These are phyloP conservation scores for Diphasiastrum complanatum DNA, from an alignment of 83 land plant species.

Conservation along the genomic window DNA sequence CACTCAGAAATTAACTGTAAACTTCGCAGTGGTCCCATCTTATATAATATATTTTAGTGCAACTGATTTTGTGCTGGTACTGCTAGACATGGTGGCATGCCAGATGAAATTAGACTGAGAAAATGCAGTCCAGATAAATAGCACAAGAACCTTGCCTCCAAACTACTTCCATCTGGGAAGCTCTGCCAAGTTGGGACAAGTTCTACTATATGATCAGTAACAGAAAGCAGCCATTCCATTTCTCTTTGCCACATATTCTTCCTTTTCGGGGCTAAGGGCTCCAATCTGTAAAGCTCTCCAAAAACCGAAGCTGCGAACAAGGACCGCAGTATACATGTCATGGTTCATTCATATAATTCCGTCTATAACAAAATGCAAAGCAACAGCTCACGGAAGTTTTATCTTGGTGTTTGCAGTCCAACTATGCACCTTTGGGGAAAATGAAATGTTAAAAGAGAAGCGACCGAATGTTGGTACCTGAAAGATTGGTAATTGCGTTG, in stretches of 20 bases:
- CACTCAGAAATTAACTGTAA: too few relatives aligned
- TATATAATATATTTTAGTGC: too few relatives aligned
- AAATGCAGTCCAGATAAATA: too few relatives aligned
- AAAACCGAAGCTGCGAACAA: slow-evolving; percentile 42
- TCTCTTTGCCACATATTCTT: slow-evolving; percentile 65
- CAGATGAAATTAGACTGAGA: too few relatives aligned
- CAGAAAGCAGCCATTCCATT: slow-evolving; percentile 66
- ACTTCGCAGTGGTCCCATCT: too few relatives aligned
- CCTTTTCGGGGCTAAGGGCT: slow-evolving; percentile 48
- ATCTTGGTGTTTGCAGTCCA: too few relatives aligned
- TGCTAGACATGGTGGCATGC: too few relatives aligned
- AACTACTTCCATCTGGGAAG: slow-evolving; percentile 59
- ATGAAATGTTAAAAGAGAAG: neutral
- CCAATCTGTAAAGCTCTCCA: slow-evolving; percentile 63
- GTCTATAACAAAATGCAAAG: neutral
- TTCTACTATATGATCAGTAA: slow-evolving; percentile 67
- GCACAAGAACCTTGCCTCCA: slow-evolving; percentile 38
- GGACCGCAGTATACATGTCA: neutral
- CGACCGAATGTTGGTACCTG: slow-evolving; percentile 28
- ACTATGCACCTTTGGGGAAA: neutral
- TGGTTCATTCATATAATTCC: neutral
- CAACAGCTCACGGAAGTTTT: neutral
- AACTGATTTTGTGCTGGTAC: too few relatives aligned
- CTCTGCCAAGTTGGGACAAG: slow-evolving; percentile 57
- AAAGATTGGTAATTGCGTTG: slow-evolving; percentile 58